These are phyloP conservation scores for Phytophthora litchii DNA, from an alignment of 352 stramenopile genomes.

Conservation along the genomic window DNA sequence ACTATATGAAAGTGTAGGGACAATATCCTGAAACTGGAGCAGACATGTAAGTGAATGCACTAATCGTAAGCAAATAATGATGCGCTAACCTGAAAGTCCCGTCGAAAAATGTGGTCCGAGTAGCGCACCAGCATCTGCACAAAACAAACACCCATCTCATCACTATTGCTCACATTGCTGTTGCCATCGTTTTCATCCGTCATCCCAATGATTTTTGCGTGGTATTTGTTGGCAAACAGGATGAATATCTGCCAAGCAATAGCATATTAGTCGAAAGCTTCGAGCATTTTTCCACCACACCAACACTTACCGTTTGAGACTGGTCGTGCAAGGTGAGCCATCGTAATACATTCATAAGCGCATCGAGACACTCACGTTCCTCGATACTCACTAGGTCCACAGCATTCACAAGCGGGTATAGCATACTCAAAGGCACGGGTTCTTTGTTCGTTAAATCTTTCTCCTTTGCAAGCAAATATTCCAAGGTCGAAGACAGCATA, in stretches of 20 bases:
- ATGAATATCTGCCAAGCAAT: slow-evolving; percentile 41
- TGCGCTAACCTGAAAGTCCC: slow-evolving; percentile 48
- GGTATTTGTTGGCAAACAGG: slow-evolving; percentile 44
- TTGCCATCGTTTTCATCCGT: slow-evolving; percentile 9
- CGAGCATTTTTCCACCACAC: not conserved
- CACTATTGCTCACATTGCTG: slow-evolving; percentile 1
- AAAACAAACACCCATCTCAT: slow-evolving; percentile 58
- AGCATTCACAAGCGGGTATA: slow-evolving; percentile 77
- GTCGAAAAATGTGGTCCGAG: slow-evolving; percentile 75
- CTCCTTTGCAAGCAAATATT: slow-evolving; percentile 59
- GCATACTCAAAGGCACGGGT: slow-evolving; percentile 40
- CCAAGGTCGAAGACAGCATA: slow-evolving; percentile 67
- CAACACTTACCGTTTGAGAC: slow-evolving; percentile 45
- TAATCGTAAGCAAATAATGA: not conserved
- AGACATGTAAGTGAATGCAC: slow-evolving; percentile 5
- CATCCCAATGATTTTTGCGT: slow-evolving; percentile 50
- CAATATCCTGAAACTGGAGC: slow-evolving; percentile 22
- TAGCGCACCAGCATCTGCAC: slow-evolving; percentile 60
- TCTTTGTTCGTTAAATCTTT: slow-evolving; percentile 17
- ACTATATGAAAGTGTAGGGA: slow-evolving; percentile 47
- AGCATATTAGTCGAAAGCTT: slow-evolving; percentile 4
- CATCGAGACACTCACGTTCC: slow-evolving; percentile 75
- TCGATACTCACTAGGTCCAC: slow-evolving; percentile 73
- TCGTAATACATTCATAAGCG: slow-evolving; percentile 60
- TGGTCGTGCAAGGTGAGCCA: slow-evolving; percentile 44